Percentiles rank a stretch among this genome's conserved stretches.
phyloP scores from a whole-genome alignment of 1,139 yeast genomes.

The Blastobotrys proliferans region DNA sequence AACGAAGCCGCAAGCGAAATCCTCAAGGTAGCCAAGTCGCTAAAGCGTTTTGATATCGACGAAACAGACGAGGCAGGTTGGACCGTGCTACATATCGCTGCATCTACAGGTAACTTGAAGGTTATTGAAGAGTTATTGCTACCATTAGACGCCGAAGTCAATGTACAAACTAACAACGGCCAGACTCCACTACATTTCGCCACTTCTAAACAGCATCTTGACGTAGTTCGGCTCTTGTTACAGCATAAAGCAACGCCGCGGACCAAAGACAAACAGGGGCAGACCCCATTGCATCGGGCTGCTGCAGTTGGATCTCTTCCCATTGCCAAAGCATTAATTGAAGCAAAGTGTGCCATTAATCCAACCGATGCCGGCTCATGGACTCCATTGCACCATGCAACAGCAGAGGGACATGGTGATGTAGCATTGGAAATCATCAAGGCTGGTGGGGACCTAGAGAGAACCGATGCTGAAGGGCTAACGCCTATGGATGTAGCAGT shows the following conservation, averaged over 20 bases:
- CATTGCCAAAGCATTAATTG: constrained; percentile 46
- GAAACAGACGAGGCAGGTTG: constrained; percentile 77
- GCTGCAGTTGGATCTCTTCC: constrained; percentile 69
- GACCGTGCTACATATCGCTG: constrained; percentile 83
- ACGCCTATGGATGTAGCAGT: constrained; percentile 60
- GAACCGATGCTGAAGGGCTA: constrained; percentile 49
- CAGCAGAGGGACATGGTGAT: constrained; percentile 88
- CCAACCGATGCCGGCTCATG: constrained; percentile 68
- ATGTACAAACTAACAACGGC: constrained; percentile 59
- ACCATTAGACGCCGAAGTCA: constrained; percentile 44
- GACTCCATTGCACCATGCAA: constrained; percentile 86
- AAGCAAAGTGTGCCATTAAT: constrained; percentile 59
- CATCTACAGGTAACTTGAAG: constrained; percentile 62
- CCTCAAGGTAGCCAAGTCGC: constrained; percentile 38
- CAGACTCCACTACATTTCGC: constrained; percentile 76
- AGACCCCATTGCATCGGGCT: constrained; percentile 76
- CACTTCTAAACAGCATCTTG: constrained; percentile 59
- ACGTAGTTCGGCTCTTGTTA: constrained; percentile 50
- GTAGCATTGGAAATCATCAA: constrained; percentile 58
- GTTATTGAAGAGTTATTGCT: constrained; percentile 46
- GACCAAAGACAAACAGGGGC: constrained; percentile 61
- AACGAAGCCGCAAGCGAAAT: constrained; percentile 50
- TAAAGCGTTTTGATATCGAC: constrained; percentile 52
- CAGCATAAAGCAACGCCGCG: constrained; percentile 57
- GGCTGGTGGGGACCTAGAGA: constrained; percentile 60